Evolutionary conservation across 768 basidiomycete species (phyloP).

Genomic region (Rhodocollybia butyracea): DNA sequence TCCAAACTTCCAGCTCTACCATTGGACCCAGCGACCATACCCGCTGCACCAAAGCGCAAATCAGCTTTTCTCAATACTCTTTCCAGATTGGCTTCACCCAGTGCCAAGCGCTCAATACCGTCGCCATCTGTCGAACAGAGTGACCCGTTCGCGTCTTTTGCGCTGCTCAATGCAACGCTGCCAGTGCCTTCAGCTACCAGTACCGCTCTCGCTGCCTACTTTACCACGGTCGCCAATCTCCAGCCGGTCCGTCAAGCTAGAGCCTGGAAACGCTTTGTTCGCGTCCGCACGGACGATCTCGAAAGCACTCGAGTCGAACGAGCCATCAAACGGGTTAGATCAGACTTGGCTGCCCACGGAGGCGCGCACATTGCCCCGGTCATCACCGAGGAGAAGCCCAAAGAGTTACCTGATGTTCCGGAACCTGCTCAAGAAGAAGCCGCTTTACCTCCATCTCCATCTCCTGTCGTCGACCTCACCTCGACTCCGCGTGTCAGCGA

Average conservation of each 20-base stretch:
- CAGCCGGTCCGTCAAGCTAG: constrained; percentile 57
- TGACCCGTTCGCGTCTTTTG: constrained; percentile 34
- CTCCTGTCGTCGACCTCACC: constrained; percentile 1
- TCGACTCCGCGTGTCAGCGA: constrained; percentile 9
- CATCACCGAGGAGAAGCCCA: background rate
- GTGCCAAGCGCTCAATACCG: constrained; percentile 48
- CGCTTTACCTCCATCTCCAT: constrained; percentile 8
- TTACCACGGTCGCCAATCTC: constrained; percentile 76
- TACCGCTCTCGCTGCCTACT: constrained; percentile 71
- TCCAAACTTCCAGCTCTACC: constrained; percentile 60
- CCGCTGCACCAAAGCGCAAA: constrained; percentile 62
- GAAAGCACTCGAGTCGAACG: constrained; percentile 85
- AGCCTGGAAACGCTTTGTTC: constrained; percentile 83
- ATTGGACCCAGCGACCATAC: constrained; percentile 52
- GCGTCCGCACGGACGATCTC: constrained; percentile 82
- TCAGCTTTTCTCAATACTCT: constrained; percentile 85
- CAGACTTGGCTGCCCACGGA: constrained; percentile 76
- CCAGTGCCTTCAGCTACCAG: constrained; percentile 47
- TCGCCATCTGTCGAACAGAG: constrained; percentile 14
- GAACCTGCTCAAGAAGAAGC: constrained; percentile 5
- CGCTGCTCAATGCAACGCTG: constrained; percentile 17
- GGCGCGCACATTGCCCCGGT: too few species aligned
- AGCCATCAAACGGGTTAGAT: constrained; percentile 83
- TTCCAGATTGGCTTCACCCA: constrained; percentile 76
- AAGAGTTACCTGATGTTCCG: constrained; percentile 6